Percentiles rank a stretch among this genome's conserved stretches.
These are phyloP conservation scores for Ceratorhiza oryzae-sativae DNA, from an alignment of 1,284 basidiomycete genomes.

Conservation along the genomic window DNA sequence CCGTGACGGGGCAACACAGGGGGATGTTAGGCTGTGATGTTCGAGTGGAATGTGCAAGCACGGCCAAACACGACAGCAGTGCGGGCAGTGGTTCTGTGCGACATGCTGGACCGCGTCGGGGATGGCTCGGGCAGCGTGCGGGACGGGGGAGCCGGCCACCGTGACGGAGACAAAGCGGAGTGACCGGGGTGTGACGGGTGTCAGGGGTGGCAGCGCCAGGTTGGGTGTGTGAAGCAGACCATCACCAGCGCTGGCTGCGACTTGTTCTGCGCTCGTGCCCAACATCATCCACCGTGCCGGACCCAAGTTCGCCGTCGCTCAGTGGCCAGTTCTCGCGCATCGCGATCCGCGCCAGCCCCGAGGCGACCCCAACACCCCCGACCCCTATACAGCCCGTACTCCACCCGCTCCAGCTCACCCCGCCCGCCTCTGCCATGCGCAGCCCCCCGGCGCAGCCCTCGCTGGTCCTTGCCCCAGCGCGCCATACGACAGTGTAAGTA, in stretches of 20 bases:
- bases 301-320: slow-evolving; percentile 26
- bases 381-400: slow-evolving; percentile 26
- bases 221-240: slow-evolving; percentile 1
- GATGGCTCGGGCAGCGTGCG: too few species aligned
- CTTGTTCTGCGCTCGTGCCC: neutral
- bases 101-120: too few species aligned
- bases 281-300: slow-evolving; percentile 23
- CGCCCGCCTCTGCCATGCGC: slow-evolving; percentile 15
- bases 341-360: slow-evolving; percentile 30
- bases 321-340: slow-evolving; percentile 38
- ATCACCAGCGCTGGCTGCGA: slow-evolving; percentile 9
- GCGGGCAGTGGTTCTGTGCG: too few species aligned
- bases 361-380: neutral
- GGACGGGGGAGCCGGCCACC: too few species aligned
- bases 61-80: neutral
- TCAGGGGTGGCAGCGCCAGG: neutral
- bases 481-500: slow-evolving; percentile 44
- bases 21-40: neutral
- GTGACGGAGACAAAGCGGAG: slow-evolving; percentile 24
- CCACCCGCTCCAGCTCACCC: slow-evolving; percentile 23
- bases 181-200: slow-evolving; percentile 7
- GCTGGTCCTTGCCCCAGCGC: slow-evolving; percentile 42
- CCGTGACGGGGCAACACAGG: neutral
- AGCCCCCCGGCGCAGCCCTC: slow-evolving; percentile 36
- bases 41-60: neutral